Percentiles rank a stretch among this genome's conserved stretches.
These are phyloP conservation scores for Phytophthora idaei DNA, from an alignment of 352 stramenopile genomes.

Conservation along the genomic window DNA sequence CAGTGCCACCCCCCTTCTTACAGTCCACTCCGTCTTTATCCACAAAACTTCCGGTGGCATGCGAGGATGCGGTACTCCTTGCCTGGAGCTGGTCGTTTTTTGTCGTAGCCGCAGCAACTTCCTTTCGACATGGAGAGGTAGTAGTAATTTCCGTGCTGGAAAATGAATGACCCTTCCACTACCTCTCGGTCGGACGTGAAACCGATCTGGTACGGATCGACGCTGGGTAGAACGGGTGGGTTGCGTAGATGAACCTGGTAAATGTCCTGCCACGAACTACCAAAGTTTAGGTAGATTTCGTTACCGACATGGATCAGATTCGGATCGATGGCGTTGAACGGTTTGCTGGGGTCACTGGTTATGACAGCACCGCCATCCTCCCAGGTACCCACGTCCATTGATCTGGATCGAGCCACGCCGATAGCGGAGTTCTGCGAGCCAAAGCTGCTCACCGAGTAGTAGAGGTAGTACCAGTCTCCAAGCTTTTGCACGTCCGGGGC, in stretches of 20 bases:
- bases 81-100: conserved; percentile 27
- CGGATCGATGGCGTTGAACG: conserved; percentile 62
- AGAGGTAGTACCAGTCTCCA: conserved; percentile 59
- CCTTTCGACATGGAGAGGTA: conserved; percentile 60
- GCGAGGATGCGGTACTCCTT: conserved; percentile 58
- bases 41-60: conserved; percentile 44
- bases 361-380: conserved; percentile 43
- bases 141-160: conserved; percentile 42
- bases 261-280: conserved; percentile 46
- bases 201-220: conserved; percentile 23
- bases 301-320: conserved; percentile 39
- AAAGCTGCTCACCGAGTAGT: conserved; percentile 62
- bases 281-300: conserved; percentile 46
- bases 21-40: conserved; percentile 42
- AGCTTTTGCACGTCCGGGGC: conserved; percentile 50
- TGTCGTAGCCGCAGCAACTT: conserved; percentile 46
- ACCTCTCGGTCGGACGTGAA: conserved; percentile 41
- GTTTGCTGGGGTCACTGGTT: conserved; percentile 29
- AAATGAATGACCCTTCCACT: conserved; percentile 35
- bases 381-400: conserved; percentile 50
- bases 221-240: conserved; percentile 22
- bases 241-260: conserved; percentile 30
- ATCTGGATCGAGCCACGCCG: conserved; percentile 41
- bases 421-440: conserved; percentile 50
- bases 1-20: conserved; percentile 39